Base-by-base conservation (phyloP, 148 eudicot species). In the Polygonum maritimum region DNA sequence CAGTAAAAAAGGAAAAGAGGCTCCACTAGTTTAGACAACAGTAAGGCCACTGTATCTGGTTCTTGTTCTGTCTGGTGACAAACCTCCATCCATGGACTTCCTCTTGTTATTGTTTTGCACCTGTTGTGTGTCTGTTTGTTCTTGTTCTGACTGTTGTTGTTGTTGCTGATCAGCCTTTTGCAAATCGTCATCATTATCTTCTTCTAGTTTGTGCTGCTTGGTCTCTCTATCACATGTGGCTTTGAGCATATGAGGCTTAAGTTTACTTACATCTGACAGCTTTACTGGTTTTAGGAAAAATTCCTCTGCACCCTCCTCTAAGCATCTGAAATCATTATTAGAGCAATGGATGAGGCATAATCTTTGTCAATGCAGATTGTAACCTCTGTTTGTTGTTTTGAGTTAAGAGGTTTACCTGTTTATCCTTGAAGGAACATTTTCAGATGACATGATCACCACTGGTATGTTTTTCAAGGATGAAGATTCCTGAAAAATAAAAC, bases 401-500 rank as follows among this genome's bases (percentile, higher is more conserved):
- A 1, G 38, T 60, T 60, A 1, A 26, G 19, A 44, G 19, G 8
- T 21, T 83, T 88, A 92, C 98, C 97, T 90, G 84, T 60, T 88
- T 78, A 95, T 92, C 76, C 99, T 90, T 77, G 97, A 89, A 72
- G 97, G 96, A 49, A 90, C 94, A 88, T 95, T 87, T 80, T 95
- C 99, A 52, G 99, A 95, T 54, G 99, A 95, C 99, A 95, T 95
- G 62, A 95, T 92, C 48, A 92, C 96, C 44, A 95, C 97, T 15
- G 99, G 99, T 86, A 95, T 95, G 79, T 95, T 77, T 79, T 85
- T 89, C 76, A 92, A 86, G 78, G 86, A 75, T 33, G 96, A 86
- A 22, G 97, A 95, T 84, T 90, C 93, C 97, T 95, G 96, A 75
- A 55, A 55, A 14, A 2, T 10, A 48, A 48, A 11, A 48, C 49